A percentile compares a stretch with the other conserved stretches of the same genome.
Evolutionary conservation across 1,284 basidiomycete species (phyloP).

Genomic region (Cerrena zonata): DNA sequence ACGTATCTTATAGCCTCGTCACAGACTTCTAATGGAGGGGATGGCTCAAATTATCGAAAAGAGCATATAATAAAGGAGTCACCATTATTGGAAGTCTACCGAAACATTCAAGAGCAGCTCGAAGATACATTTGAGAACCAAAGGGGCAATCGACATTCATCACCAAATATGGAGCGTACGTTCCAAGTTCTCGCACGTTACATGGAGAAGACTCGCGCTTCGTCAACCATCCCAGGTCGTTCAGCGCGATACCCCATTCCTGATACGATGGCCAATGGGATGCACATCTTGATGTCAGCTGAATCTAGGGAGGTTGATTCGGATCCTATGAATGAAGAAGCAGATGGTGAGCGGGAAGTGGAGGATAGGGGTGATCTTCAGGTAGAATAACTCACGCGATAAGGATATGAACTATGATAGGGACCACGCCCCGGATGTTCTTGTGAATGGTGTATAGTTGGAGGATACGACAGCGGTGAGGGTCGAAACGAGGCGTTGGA

Average conservation of each 20-base stretch:
- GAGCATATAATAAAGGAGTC: slow-evolving; percentile 13
- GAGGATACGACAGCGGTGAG: too few species aligned
- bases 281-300: neutral
- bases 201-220: neutral
- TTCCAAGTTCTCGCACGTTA: neutral
- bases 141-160: slow-evolving; percentile 5
- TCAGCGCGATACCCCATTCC: neutral
- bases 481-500: neutral
- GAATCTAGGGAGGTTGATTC: neutral
- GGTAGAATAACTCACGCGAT: neutral
- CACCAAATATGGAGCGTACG: slow-evolving; percentile 13
- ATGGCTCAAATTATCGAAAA: slow-evolving; percentile 13
- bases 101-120: slow-evolving; percentile 7
- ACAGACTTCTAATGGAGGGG: slow-evolving; percentile 6
- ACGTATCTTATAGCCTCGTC: neutral
- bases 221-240: neutral
- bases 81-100: slow-evolving; percentile 10
- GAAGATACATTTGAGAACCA: slow-evolving; percentile 9
- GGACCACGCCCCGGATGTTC: too few species aligned
- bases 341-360: neutral
- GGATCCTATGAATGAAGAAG: neutral
- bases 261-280: neutral
- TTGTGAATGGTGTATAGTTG: too few species aligned
- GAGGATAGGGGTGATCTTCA: neutral
- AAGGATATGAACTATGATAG: neutral